Evolutionary conservation across 768 basidiomycete species (phyloP), one percentile per base, ranked within the genome.

Genomic region (Auricularia cornea): DNA sequence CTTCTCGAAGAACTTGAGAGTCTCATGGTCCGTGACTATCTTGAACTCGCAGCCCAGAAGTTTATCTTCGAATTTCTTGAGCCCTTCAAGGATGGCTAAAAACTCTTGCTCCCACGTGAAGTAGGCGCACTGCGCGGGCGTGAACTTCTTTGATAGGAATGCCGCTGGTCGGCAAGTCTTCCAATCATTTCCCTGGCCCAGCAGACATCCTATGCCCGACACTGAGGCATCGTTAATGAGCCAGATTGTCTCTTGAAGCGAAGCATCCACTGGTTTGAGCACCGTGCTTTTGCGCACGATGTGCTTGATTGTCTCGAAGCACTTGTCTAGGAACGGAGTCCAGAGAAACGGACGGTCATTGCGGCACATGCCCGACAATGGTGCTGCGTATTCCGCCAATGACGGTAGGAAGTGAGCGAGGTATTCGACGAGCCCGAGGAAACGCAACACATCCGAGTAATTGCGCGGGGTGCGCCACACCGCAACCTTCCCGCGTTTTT

Each of bases 51-150:
- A 63, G 1, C 73, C 71, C 0, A 76, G 56, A 0, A 75, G 65
- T 33, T 75, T 73, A 44, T 75, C 72, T 57, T 74, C 72, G 73
- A 70, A 76, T 33, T 73, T 73, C 3, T 0, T 75, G 59, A 61
- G 0, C 2, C 57, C 68, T 60, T 67, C 59, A 5, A 70, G 2
- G 5, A 70, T 66, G 1, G 60, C 68, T 0, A 70, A 23, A 0
- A 63, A 60, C 31, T 70, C 68, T 2, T 59, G 59, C 33, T 73
- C 71, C 29, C 68, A 68, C 2, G 72, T 71, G 18, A 63, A 56
- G 41, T 76, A 76, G 44, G 73, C 72, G 8, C 66, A 64, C 60
- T 77, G 74, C 0, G 72, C 70, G 8, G 60, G 26, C 0, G 68
- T 71, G 30, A 76, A 70, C 30, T 75, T 74, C 0, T 63, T 56